Evolutionary conservation across 495 filamentous ascomycete genomes (phyloP).

Genomic region (Tetracladium marchalianum): DNA sequence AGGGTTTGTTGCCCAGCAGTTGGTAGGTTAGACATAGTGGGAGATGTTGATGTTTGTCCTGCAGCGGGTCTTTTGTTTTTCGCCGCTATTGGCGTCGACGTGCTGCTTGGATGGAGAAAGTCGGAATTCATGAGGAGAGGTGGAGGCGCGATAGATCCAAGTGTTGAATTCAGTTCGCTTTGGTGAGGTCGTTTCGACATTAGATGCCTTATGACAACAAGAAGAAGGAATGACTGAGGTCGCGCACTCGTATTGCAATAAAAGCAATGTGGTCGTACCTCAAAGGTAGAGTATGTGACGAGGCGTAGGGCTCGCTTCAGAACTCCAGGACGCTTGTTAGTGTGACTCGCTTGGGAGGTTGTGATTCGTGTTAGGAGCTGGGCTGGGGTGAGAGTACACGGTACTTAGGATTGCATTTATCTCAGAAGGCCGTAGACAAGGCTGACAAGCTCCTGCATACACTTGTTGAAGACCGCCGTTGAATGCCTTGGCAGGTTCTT

Average conservation of each 20-base stretch:
- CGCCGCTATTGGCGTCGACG: constrained; percentile 5
- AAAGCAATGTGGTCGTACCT: too few species aligned
- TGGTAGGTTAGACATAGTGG: constrained; percentile 14
- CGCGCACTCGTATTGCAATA: too few species aligned
- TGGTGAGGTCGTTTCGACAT: constrained; percentile 20
- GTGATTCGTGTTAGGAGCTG: constrained; percentile 1
- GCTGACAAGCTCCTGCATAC: constrained; percentile 17
- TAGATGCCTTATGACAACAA: neutral
- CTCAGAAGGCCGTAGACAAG: constrained; percentile 8
- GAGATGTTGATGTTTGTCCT: constrained; percentile 2
- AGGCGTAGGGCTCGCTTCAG: too few species aligned
- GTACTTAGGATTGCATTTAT: constrained; percentile 12
- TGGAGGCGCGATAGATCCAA: constrained; percentile 4
- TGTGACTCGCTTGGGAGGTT: too few species aligned
- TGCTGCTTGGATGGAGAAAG: constrained; percentile 9
- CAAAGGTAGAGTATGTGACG: too few species aligned
- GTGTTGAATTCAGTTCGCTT: constrained; percentile 8
- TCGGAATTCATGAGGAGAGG: constrained; percentile 4
- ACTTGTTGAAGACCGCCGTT: constrained; percentile 5
- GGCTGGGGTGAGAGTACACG: constrained; percentile 15
- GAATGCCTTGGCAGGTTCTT: constrained; percentile 1
- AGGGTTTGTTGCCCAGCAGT: neutral
- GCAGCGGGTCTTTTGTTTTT: constrained; percentile 18
- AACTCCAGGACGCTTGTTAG: too few species aligned
- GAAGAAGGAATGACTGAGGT: too few species aligned